Evolutionary conservation across 768 basidiomycete species (phyloP), one percentile per base, ranked within the genome.

Genomic region (Lactifluus piperatus): DNA sequence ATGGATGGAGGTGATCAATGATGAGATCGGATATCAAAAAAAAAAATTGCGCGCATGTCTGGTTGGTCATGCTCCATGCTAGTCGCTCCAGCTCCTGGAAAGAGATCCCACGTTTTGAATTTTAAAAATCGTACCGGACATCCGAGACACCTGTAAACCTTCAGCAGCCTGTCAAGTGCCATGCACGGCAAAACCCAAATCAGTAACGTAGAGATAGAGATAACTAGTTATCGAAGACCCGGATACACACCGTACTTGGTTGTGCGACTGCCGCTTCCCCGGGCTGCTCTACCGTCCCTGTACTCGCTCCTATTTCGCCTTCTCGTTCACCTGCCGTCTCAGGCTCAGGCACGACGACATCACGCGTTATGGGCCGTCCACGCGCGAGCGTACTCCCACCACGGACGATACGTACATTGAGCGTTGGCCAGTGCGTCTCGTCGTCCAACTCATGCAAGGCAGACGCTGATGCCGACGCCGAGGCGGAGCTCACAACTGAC

Each of bases 11-110:
- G 18, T 41, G 22, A 44, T 54, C 41, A 26, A 29, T 41, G 37
- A 49, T 50, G 47, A 54, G 4, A 37, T 51, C 48, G 22, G 52
- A 54, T 11, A 37, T 51, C 48, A n/a, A 34, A 47, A 32, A 41
- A 16, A 18, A 39, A 37, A 37, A 32, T 7, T 24, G 29, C 36
- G 24, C 29, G 41, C 0, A 29, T 52, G 41, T 27, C n/a, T 34
- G 22, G 14, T 18, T 50, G 39, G 18, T 8, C 14, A 29, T 34
- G 51, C 20, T n/a, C 26, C 43, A 39, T 24, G 29, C n/a, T 66
- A 71, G 50, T 71, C 71, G 11, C 70, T 66, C 71, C 71, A 71
- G 51, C 71, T 70, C 34, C 68, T 66, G 20, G 71, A 62, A 51
- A 72, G 68, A 11, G 68, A 69, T 20, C 70, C 71, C 41, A 72